phyloP scores from a whole-genome alignment of 257 asterid species.

The Asclepias syriaca region DNA sequence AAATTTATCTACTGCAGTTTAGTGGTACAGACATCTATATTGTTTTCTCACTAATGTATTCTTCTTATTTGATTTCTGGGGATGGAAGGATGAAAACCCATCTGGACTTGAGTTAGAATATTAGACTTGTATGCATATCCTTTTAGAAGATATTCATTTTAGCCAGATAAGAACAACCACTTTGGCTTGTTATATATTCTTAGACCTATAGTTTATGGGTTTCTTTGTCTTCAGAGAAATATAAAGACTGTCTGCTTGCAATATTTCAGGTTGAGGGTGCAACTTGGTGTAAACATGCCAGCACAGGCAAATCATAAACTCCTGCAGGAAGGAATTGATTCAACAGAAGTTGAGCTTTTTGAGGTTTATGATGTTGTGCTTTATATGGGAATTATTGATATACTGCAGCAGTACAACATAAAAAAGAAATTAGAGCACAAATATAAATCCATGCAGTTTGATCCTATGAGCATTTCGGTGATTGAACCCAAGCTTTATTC shows the following conservation, averaged over 20 bases:
- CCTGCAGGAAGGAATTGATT: constrained; percentile 41
- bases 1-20: background rate
- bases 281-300: constrained; percentile 96
- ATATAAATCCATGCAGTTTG: constrained; percentile 59
- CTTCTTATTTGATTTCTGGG: background rate
- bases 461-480: constrained; percentile 72
- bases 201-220: background rate
- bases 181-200: background rate
- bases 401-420: constrained; percentile 81
- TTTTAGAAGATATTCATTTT: background rate
- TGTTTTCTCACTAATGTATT: background rate
- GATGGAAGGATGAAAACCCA: background rate
- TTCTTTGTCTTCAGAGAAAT: background rate
- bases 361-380: constrained; percentile 92
- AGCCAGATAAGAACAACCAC: background rate
- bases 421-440: constrained; percentile 71
- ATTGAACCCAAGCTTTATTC: constrained; percentile 67
- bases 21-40: background rate
- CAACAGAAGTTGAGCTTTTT: constrained; percentile 67
- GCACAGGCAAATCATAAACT: constrained; percentile 82
- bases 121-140: background rate
- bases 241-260: background rate
- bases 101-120: background rate
- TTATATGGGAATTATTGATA: constrained; percentile 82
- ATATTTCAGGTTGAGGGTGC: constrained; percentile 77